Evolutionary conservation across 192 early-diverging fungal genomes (phyloP).

Genomic region (Podila minutissima): DNA sequence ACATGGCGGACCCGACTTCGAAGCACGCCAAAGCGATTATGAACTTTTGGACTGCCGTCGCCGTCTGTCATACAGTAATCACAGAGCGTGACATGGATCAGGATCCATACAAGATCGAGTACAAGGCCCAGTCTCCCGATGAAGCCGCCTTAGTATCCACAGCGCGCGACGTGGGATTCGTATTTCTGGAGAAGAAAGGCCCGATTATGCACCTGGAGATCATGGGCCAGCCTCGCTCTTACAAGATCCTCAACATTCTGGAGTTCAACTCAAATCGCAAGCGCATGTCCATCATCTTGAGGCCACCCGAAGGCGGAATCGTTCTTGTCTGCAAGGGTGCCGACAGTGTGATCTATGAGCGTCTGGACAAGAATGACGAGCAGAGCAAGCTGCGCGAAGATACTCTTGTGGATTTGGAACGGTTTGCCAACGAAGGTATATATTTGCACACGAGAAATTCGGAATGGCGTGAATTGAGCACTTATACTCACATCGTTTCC

Average conservation of each 20-base stretch:
- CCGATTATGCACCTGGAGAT: slow-evolving; percentile 76
- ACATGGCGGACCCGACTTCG: slow-evolving; percentile 63
- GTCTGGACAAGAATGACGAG: slow-evolving; percentile 67
- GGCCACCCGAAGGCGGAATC: slow-evolving; percentile 76
- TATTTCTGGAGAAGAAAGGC: slow-evolving; percentile 78
- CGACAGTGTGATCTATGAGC: slow-evolving; percentile 91
- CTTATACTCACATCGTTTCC: not conserved
- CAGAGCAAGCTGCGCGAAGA: slow-evolving; percentile 75
- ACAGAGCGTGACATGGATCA: slow-evolving; percentile 63
- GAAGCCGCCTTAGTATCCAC: slow-evolving; percentile 92
- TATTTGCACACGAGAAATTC: no score
- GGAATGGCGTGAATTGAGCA: not conserved
- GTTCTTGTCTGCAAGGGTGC: slow-evolving; percentile 94
- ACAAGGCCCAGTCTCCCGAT: slow-evolving; percentile 95
- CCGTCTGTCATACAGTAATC: slow-evolving; percentile 92
- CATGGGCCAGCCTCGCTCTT: slow-evolving; percentile 74
- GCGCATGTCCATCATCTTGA: slow-evolving; percentile 93
- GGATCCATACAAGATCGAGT: slow-evolving; percentile 68
- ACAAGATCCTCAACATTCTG: slow-evolving; percentile 74
- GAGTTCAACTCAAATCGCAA: slow-evolving; percentile 98
- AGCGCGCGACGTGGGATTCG: slow-evolving; percentile 85
- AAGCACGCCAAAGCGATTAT: slow-evolving; percentile 69
- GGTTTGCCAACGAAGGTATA: slow-evolving; percentile 81
- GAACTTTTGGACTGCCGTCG: slow-evolving; percentile 86
- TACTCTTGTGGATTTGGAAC: slow-evolving; percentile 81